Conservation (phyloP, 2,329 filamentous ascomycete genomes). For the Chrysoporthe deuterocubensis region DNA sequence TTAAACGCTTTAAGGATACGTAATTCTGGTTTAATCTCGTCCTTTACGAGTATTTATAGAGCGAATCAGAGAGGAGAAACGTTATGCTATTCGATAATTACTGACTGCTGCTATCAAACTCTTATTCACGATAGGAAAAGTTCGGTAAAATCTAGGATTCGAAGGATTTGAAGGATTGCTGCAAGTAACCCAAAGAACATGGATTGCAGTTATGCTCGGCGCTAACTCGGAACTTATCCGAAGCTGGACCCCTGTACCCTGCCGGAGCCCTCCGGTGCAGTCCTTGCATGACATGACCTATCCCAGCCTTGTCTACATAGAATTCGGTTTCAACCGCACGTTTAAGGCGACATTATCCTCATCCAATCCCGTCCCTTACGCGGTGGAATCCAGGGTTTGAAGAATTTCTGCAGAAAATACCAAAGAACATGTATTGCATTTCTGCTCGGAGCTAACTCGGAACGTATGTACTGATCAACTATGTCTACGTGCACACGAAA, state of each 20-base stretch:
- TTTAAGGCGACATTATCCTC: no score
- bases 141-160: neutral
- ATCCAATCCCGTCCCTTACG: no score
- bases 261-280: no score
- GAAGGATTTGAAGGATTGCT: no score
- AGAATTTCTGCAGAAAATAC: neutral
- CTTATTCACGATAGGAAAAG: neutral
- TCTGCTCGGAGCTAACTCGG: neutral
- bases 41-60: neutral
- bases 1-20: neutral
- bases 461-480: neutral
- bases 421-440: neutral
- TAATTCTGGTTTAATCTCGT: neutral
- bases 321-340: no score
- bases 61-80: neutral
- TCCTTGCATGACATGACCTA: no score
- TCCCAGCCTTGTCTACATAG: no score
- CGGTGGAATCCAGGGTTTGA: neutral
- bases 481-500: neutral
- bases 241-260: no score
- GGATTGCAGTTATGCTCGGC: no score
- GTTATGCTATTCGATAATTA: neutral
- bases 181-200: no score
- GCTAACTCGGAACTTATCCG: no score
- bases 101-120: neutral